These are phyloP conservation scores for Cucumis melo DNA, from an alignment of 306 rosid species.

Conservation along the genomic window DNA sequence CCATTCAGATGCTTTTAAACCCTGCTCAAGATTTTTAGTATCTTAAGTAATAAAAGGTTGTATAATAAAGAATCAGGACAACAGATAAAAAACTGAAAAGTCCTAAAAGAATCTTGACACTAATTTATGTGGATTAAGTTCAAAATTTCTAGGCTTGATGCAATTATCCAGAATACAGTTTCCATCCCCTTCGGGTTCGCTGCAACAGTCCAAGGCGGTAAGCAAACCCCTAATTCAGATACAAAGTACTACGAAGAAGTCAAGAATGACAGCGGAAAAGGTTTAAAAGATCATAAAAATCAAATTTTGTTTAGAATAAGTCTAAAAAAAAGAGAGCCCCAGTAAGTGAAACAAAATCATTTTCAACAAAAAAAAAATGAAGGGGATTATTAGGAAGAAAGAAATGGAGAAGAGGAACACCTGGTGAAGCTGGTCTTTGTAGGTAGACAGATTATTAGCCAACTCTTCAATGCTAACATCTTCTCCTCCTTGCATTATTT, in stretches of 20 bases:
- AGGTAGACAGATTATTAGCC: conserved; percentile 66
- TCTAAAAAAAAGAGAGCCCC: not conserved
- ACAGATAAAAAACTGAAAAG: not conserved
- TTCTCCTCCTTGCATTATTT: conserved; percentile 29
- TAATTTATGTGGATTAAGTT: not conserved
- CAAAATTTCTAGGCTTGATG: not conserved
- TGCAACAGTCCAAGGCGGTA: not conserved
- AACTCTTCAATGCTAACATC: conserved; percentile 68
- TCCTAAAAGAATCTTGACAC: not conserved
- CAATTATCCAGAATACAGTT: not conserved
- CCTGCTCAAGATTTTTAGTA: not conserved
- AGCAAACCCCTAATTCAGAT: not conserved
- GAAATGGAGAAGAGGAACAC: conserved; percentile 8
- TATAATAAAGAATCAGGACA: not conserved
- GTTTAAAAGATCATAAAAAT: not conserved
- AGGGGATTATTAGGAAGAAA: not conserved
- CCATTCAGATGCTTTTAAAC: not conserved
- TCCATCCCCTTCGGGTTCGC: not conserved
- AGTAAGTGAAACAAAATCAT: not conserved
- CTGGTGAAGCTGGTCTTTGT: conserved; percentile 78
- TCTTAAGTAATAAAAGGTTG: not conserved
- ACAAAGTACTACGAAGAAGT: not conserved
- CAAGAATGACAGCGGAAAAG: not conserved
- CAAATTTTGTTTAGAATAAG: not conserved
- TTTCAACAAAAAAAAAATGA: too few relatives aligned